phyloP scores from a whole-genome alignment of 1,284 basidiomycete species.

The Schizophyllum commune region DNA sequence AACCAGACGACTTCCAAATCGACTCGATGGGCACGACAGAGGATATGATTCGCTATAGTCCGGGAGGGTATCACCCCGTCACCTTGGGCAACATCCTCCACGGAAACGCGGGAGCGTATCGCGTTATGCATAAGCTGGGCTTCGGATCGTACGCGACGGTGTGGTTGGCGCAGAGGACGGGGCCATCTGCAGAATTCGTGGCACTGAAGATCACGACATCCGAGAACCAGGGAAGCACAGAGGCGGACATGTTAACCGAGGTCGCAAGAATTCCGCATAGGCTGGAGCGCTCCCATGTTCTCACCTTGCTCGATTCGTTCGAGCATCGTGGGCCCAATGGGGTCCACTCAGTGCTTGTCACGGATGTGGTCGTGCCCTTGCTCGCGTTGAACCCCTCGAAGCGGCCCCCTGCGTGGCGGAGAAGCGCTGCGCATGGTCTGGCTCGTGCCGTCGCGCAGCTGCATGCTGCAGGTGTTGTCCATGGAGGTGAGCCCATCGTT shows the following conservation, averaged over 20 bases:
- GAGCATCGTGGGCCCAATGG: too few relatives aligned
- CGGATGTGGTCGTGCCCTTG: too few relatives aligned
- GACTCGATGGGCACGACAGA: conserved; percentile 6
- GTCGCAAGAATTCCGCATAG: not conserved
- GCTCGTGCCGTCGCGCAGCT: too few relatives aligned
- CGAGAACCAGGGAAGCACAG: not conserved
- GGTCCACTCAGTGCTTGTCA: too few relatives aligned
- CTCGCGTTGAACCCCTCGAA: too few relatives aligned
- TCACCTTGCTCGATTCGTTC: not conserved
- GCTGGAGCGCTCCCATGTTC: not conserved
- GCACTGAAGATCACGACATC: conserved; percentile 7
- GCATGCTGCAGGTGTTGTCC: too few relatives aligned
- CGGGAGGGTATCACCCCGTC: conserved; percentile 14
- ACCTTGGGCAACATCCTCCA: conserved; percentile 4
- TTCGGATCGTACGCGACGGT: conserved; percentile 8
- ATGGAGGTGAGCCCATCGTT: too few relatives aligned
- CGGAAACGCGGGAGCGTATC: conserved; percentile 2
- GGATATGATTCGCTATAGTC: conserved; percentile 9
- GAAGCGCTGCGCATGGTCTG: too few relatives aligned
- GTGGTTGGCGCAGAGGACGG: conserved; percentile 8
- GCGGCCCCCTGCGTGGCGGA: too few relatives aligned
- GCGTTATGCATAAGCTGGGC: conserved; percentile 8
- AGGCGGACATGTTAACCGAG: conserved; percentile 2
- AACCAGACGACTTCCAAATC: not conserved
- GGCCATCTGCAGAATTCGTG: conserved; percentile 1